A percentile compares a stretch with the other conserved stretches of the same genome.
Conservation (phyloP, 2,329 filamentous ascomycete genomes). For the Penicillium brasilianum region DNA sequence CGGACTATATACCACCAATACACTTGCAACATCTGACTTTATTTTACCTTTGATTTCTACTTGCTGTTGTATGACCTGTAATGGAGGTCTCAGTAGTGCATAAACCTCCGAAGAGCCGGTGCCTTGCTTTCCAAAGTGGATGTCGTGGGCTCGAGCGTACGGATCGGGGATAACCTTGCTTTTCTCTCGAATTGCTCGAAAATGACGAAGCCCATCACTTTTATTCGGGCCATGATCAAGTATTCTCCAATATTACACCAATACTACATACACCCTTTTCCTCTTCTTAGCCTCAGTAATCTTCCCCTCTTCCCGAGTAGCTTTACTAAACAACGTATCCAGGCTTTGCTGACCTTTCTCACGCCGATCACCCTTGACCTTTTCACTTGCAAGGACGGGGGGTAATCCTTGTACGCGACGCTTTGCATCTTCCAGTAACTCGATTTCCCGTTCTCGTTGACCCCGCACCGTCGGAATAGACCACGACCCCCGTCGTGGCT, state of each 20-base stretch:
- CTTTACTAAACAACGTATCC: conserved; percentile 37
- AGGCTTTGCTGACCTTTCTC: conserved; percentile 42
- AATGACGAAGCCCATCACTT: background rate
- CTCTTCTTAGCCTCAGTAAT: conserved; percentile 21
- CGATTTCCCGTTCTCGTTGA: conserved; percentile 41
- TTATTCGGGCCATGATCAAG: background rate
- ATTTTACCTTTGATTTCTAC: background rate
- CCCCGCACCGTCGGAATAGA: conserved; percentile 42
- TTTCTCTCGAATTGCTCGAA: background rate
- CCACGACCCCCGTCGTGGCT: conserved; percentile 37
- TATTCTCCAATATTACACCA: background rate
- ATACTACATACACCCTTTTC: too few relatives aligned
- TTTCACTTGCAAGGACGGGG: conserved; percentile 41
- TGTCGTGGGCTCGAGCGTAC: background rate
- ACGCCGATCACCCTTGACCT: conserved; percentile 37
- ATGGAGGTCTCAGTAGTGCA: background rate
- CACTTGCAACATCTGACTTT: conserved; percentile 11
- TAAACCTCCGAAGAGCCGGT: background rate
- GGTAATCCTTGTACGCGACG: conserved; percentile 39
- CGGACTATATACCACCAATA: conserved; percentile 23
- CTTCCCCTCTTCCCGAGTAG: conserved; percentile 3
- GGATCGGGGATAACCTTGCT: background rate
- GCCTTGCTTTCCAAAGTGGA: background rate
- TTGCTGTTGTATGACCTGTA: too few relatives aligned
- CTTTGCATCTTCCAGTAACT: conserved; percentile 42